These are phyloP conservation scores for Actinomortierella wolfii DNA, from an alignment of 371 early-diverging fungal species.

Conservation along the genomic window DNA sequence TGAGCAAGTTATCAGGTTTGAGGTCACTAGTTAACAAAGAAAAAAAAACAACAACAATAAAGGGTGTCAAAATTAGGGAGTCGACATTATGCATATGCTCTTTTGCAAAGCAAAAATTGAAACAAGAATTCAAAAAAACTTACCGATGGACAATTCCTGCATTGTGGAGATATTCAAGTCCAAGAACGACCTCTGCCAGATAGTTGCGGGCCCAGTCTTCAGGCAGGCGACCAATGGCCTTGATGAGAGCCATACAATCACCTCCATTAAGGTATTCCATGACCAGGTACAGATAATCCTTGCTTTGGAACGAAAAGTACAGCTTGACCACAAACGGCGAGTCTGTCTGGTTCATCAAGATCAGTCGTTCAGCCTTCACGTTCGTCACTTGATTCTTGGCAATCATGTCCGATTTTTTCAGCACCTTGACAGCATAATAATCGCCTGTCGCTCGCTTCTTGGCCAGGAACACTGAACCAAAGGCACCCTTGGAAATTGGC, in stretches of 20 bases:
- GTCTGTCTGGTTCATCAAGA: conserved; percentile 83
- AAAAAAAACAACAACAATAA: conserved; percentile 7
- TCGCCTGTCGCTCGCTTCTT: conserved; percentile 86
- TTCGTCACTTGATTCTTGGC: conserved; percentile 92
- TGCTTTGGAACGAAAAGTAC: conserved; percentile 92
- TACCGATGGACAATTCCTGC: conserved; percentile 87
- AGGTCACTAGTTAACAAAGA: conserved; percentile 63
- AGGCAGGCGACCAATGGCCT: conserved; percentile 84
- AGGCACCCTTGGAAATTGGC: conserved; percentile 91
- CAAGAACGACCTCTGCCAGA: conserved; percentile 92
- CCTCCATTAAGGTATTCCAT: conserved; percentile 98
- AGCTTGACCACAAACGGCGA: conserved; percentile 94
- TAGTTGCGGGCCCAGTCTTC: conserved; percentile 93
- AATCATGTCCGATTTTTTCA: conserved; percentile 90
- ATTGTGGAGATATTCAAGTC: conserved; percentile 89
- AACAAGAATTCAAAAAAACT: no score
- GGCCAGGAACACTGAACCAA: conserved; percentile 88
- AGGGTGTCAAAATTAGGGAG: no score
- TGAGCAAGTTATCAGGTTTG: conserved; percentile 91
- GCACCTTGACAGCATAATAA: conserved; percentile 89
- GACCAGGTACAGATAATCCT: conserved; percentile 90
- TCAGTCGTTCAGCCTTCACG: conserved; percentile 88
- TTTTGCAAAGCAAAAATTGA: not conserved
- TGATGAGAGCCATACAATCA: conserved; percentile 92
- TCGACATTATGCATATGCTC: not conserved